Percentiles rank a stretch among this genome's conserved stretches.
Conservation (phyloP, 352 stramenopile genomes). For the Peronospora destructor region DNA sequence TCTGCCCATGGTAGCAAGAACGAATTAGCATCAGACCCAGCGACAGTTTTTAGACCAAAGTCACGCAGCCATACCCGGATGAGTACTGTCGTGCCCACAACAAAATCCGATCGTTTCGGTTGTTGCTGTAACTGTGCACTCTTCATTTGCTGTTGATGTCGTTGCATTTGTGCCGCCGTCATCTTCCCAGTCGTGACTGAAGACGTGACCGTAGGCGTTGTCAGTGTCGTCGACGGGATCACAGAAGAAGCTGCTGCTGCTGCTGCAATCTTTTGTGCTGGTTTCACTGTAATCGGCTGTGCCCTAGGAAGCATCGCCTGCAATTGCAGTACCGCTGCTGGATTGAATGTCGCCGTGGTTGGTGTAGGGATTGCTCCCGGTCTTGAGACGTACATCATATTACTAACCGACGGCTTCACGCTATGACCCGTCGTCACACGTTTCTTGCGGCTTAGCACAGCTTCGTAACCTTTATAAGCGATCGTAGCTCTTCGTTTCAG, state of each 20-base stretch:
- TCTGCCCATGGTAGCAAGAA: conserved; percentile 22
- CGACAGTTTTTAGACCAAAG: neutral
- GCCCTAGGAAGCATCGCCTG: conserved; percentile 29
- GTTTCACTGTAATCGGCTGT: conserved; percentile 27
- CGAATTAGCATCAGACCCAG: neutral
- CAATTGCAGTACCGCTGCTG: conserved; percentile 25
- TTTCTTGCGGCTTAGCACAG: conserved; percentile 70
- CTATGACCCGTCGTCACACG: conserved; percentile 25
- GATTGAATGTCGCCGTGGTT: conserved; percentile 20
- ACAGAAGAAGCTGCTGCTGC: conserved; percentile 15
- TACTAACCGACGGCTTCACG: conserved; percentile 23
- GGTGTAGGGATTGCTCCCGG: conserved; percentile 15
- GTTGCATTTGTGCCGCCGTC: conserved; percentile 25
- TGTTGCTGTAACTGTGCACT: conserved; percentile 24
- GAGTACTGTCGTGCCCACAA: conserved; percentile 53
- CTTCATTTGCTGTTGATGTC: conserved; percentile 37
- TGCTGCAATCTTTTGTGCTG: conserved; percentile 23
- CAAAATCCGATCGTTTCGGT: conserved; percentile 54
- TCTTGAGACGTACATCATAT: conserved; percentile 21
- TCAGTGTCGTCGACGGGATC: conserved; percentile 26
- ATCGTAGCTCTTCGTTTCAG: conserved; percentile 61
- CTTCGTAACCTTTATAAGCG: conserved; percentile 61
- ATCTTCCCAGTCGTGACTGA: conserved; percentile 19
- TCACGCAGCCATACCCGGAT: conserved; percentile 44
- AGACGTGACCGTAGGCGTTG: conserved; percentile 13